Conservation (phyloP, 2,329 filamentous ascomycete genomes). For the Alternaria ethzedia region DNA sequence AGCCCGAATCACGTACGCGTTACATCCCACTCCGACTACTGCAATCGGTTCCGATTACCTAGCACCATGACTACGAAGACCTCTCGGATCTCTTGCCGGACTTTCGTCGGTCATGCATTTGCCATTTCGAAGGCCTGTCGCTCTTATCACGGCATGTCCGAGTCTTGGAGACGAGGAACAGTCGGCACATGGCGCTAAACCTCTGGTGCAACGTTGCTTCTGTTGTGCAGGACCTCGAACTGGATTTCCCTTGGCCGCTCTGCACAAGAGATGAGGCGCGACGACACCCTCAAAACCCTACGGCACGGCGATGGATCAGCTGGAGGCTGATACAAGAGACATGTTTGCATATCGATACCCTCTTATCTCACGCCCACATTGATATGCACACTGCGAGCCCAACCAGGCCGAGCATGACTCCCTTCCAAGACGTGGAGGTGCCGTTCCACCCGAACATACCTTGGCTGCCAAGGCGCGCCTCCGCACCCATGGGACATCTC, state of each 20-base stretch:
- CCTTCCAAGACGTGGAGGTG: not conserved
- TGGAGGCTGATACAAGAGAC: not conserved
- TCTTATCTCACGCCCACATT: not conserved
- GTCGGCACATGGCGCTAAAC: not conserved
- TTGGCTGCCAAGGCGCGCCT: constrained; percentile 1
- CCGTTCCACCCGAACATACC: not conserved
- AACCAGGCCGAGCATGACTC: not conserved
- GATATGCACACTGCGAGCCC: not conserved
- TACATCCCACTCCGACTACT: not conserved
- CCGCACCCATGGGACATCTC: not conserved
- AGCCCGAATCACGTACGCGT: not conserved
- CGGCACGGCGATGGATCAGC: not conserved
- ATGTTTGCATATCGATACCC: not conserved
- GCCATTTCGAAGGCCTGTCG: not conserved
- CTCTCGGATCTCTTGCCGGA: not conserved
- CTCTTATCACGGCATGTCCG: not conserved
- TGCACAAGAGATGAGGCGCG: not conserved
- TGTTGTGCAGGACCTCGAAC: not conserved
- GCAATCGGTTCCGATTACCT: not conserved
- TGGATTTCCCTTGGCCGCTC: not conserved
- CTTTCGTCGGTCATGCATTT: not conserved
- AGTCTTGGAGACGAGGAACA: not conserved
- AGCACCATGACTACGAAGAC: not conserved
- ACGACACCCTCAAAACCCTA: not conserved
- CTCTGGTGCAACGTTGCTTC: not conserved